phyloP scores from a whole-genome alignment of 2,329 filamentous ascomycete genomes.

The Neocatenulostroma microsporum region DNA sequence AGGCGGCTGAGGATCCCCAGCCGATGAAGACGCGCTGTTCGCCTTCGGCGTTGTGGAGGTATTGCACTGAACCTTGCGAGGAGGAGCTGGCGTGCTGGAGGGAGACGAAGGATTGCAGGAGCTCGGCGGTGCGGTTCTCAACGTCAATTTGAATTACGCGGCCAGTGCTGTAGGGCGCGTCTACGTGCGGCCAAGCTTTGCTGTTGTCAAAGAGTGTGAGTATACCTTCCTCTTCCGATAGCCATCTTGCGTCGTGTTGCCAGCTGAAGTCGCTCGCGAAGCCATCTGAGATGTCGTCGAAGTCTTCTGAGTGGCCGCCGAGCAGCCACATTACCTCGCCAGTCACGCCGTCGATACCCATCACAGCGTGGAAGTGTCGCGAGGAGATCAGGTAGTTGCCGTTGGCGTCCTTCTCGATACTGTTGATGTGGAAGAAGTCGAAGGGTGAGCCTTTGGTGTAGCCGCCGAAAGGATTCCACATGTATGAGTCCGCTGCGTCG shows the following conservation, averaged over 20 bases:
- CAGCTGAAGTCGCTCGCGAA: slow-evolving; percentile 42
- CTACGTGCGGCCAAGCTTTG: slow-evolving; percentile 38
- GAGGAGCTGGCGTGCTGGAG: slow-evolving; percentile 36
- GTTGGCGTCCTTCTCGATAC: slow-evolving; percentile 31
- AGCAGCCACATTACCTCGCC: too few species aligned
- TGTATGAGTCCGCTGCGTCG: slow-evolving; percentile 22
- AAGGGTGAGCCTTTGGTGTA: slow-evolving; percentile 28
- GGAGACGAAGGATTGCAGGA: slow-evolving; percentile 39
- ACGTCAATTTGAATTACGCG: slow-evolving; percentile 34
- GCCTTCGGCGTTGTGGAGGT: slow-evolving; percentile 33
- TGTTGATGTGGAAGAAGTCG: slow-evolving; percentile 47
- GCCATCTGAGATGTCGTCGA: slow-evolving; percentile 37
- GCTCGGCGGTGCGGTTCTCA: slow-evolving; percentile 36
- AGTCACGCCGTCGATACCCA: too few species aligned
- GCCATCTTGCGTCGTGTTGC: slow-evolving; percentile 48
- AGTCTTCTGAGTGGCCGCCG: slow-evolving; percentile 40
- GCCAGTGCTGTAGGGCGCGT: slow-evolving; percentile 31
- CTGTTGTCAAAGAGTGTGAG: slow-evolving; percentile 44
- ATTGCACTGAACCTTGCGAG: slow-evolving; percentile 47
- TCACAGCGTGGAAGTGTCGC: too few species aligned
- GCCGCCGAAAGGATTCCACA: slow-evolving; percentile 34
- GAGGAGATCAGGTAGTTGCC: slow-evolving; percentile 35
- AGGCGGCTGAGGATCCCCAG: slow-evolving; percentile 48
- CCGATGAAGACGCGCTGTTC: slow-evolving; percentile 47
- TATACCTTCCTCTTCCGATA: slow-evolving; percentile 26